Evolutionary conservation across 352 stramenopile species (phyloP).

Genomic region (Pythium dissimile): DNA sequence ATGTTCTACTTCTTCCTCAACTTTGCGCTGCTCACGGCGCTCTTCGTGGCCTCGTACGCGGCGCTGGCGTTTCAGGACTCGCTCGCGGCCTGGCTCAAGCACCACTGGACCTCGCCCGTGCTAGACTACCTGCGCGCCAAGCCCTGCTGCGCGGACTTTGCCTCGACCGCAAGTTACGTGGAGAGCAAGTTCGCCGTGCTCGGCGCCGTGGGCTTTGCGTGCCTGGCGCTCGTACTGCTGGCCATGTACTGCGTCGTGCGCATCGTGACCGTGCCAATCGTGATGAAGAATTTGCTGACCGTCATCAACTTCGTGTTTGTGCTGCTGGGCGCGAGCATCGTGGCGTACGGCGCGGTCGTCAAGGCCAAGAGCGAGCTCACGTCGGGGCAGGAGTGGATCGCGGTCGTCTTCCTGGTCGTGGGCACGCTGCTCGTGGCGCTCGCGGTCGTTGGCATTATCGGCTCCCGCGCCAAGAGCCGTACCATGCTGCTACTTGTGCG

Average conservation of each 20-base stretch:
- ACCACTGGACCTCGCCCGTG: constrained; percentile 53
- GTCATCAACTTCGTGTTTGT: constrained; percentile 75
- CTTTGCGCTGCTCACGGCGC: constrained; percentile 55
- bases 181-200: constrained; percentile 43
- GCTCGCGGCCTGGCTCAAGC: constrained; percentile 70
- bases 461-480: constrained; percentile 66
- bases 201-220: constrained; percentile 41
- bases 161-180: constrained; percentile 42
- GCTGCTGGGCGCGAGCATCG: constrained; percentile 47
- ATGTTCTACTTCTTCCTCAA: constrained; percentile 78
- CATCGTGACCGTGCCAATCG: constrained; percentile 83
- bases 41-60: constrained; percentile 61
- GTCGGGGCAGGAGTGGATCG: constrained; percentile 72
- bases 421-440: constrained; percentile 64
- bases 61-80: constrained; percentile 66
- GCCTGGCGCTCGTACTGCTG: constrained; percentile 43
- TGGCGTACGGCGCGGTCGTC: constrained; percentile 51
- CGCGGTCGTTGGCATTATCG: constrained; percentile 64
- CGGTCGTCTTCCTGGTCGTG: constrained; percentile 66
- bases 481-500: constrained; percentile 75
- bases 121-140: constrained; percentile 42
- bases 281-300: constrained; percentile 82
- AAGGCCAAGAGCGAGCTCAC: constrained; percentile 65
- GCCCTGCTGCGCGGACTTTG: constrained; percentile 58
- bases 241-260: constrained; percentile 78